Conservation (phyloP, 2,329 filamentous ascomycete species). For the Capronia americana region DNA sequence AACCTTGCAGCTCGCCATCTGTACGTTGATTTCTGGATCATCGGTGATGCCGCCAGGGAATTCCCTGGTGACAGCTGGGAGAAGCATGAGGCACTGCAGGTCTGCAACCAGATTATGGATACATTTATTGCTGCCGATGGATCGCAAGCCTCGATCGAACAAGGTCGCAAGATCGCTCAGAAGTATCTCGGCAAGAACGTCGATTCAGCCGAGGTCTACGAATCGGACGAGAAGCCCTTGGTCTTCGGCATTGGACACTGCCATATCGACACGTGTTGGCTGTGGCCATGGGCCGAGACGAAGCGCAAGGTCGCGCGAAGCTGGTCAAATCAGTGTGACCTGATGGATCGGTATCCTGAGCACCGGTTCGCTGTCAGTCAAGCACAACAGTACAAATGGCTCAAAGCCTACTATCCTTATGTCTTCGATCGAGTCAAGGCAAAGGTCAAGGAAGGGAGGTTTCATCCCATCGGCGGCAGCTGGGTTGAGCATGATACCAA, state of each 20-base stretch:
- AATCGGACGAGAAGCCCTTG: constrained; percentile 73
- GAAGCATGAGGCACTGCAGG: constrained; percentile 80
- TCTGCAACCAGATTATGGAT: constrained; percentile 89
- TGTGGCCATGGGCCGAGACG: constrained; percentile 98
- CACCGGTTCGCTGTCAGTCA: constrained; percentile 91
- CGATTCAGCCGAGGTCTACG: constrained; percentile 83
- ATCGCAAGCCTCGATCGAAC: constrained; percentile 73
- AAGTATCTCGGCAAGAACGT: constrained; percentile 82
- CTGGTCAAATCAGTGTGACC: constrained; percentile 94
- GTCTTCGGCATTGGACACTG: constrained; percentile 94
- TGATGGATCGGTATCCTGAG: constrained; percentile 95
- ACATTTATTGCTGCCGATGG: constrained; percentile 80
- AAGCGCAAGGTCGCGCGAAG: constrained; percentile 95
- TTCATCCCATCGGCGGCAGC: constrained; percentile 94
- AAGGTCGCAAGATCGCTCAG: constrained; percentile 81
- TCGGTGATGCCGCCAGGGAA: constrained; percentile 87
- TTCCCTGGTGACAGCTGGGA: constrained; percentile 89
- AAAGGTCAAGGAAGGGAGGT: constrained; percentile 87
- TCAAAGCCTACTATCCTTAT: constrained; percentile 85
- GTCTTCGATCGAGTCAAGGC: constrained; percentile 88
- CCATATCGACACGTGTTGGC: constrained; percentile 97
- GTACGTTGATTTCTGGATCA: constrained; percentile 94
- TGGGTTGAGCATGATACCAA: constrained; percentile 99
- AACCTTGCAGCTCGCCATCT: constrained; percentile 84
- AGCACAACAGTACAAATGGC: constrained; percentile 98